A percentile compares a stretch with the other conserved stretches of the same genome.
phyloP scores from a whole-genome alignment of 495 filamentous ascomycete genomes.

The Clavariopsis aquatica region DNA sequence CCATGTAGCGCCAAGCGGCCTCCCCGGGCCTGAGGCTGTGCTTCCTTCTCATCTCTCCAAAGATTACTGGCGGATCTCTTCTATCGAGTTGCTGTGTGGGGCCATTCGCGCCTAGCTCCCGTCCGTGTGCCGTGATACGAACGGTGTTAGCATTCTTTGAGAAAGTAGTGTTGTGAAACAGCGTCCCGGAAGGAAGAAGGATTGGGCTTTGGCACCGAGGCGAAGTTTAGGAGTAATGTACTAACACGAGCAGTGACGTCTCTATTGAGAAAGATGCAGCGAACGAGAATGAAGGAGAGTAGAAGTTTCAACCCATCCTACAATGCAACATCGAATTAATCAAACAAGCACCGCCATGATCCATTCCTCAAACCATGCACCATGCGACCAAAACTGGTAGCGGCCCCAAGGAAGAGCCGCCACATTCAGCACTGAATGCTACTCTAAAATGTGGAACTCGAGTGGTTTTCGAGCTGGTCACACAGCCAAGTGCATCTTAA shows the following conservation, averaged over 20 bases:
- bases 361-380: neutral
- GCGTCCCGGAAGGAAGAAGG: neutral
- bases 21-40: neutral
- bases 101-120: neutral
- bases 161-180: neutral
- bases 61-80: neutral
- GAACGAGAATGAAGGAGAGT: neutral
- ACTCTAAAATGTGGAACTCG: neutral
- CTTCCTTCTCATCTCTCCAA: neutral
- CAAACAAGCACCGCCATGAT: too few species aligned
- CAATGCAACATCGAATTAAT: neutral
- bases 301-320: neutral
- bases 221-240: neutral
- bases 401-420: neutral
- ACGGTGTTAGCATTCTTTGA: neutral
- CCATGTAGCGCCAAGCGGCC: neutral
- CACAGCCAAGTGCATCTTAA: neutral
- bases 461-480: too few species aligned
- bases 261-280: neutral
- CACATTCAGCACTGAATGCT: neutral
- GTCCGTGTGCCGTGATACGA: neutral
- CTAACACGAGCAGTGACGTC: neutral
- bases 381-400: neutral
- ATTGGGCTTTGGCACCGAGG: neutral
- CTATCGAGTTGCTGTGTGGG: neutral